phyloP scores from a whole-genome alignment of 208 protist genomes.

The Leishmania lainsoni region DNA sequence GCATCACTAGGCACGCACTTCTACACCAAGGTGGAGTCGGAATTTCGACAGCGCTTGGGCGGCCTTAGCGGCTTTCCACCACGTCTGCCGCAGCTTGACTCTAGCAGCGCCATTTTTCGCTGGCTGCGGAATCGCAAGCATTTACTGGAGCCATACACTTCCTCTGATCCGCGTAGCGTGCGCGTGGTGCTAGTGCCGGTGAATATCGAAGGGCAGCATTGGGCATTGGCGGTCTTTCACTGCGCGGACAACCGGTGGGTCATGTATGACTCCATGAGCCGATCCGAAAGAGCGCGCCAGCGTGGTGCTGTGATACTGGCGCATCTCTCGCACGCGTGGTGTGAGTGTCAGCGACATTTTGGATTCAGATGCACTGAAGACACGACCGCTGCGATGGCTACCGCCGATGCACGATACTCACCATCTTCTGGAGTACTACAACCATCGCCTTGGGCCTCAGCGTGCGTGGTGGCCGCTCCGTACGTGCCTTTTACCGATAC shows the following conservation, averaged over 20 bases:
- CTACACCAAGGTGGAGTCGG: slow-evolving; percentile 68
- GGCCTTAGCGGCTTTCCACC: not conserved
- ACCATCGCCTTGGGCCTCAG: slow-evolving; percentile 5
- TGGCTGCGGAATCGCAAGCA: slow-evolving; percentile 68
- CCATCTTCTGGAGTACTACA: not conserved
- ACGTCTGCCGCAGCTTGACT: slow-evolving; percentile 29
- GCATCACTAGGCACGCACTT: slow-evolving; percentile 80
- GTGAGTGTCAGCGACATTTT: slow-evolving; percentile 41
- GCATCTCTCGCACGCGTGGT: slow-evolving; percentile 44
- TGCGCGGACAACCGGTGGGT: slow-evolving; percentile 42
- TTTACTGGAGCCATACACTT: slow-evolving; percentile 48
- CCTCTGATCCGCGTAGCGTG: slow-evolving; percentile 15
- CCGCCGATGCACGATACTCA: not conserved
- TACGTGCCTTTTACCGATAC: not conserved
- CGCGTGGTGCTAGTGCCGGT: slow-evolving; percentile 75
- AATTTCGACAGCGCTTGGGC: slow-evolving; percentile 17
- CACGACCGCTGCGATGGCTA: not conserved
- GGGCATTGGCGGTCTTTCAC: slow-evolving; percentile 70
- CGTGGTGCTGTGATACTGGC: slow-evolving; percentile 29
- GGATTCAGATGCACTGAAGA: not conserved
- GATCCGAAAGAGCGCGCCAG: slow-evolving; percentile 22
- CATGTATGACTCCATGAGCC: slow-evolving; percentile 76
- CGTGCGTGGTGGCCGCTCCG: not conserved
- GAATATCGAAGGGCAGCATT: slow-evolving; percentile 75
- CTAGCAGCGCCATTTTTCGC: slow-evolving; percentile 54